phyloP scores from a whole-genome alignment of 768 basidiomycete species.

The Termitomyces sp. region DNA sequence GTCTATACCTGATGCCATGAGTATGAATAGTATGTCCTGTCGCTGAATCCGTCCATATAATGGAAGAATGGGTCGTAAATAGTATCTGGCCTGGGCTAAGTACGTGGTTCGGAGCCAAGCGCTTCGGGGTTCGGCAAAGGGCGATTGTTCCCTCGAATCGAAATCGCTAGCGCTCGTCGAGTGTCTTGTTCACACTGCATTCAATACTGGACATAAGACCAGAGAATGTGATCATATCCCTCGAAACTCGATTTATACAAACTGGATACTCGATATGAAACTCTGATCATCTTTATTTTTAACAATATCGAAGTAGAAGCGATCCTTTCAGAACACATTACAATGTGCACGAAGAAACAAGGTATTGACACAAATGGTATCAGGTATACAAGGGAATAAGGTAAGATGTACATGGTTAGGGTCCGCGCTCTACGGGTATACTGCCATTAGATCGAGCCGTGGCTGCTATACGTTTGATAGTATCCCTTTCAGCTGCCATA shows the following conservation, averaged over 20 bases:
- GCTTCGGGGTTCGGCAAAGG: not conserved
- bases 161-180: not conserved
- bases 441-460: conserved; percentile 20
- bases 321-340: not conserved
- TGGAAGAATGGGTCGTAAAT: conserved; percentile 3
- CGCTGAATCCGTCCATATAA: conserved; percentile 34
- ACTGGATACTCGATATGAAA: not conserved
- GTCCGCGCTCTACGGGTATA: conserved; percentile 15
- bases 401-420: conserved; percentile 8
- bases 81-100: not conserved
- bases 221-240: not conserved
- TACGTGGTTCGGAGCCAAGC: conserved; percentile 2
- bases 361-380: conserved; percentile 14
- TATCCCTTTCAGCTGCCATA: conserved; percentile 79
- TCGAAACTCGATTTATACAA: too few species aligned
- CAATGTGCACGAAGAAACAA: not conserved
- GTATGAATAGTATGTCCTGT: conserved; percentile 44
- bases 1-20: conserved; percentile 78
- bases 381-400: conserved; percentile 17
- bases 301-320: not conserved
- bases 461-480: conserved; percentile 68
- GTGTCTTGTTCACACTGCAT: not conserved
- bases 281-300: not conserved
- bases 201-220: not conserved
- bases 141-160: not conserved